Conservation (phyloP, 2,329 filamentous ascomycete genomes). For the Ophiostoma pallidulum region DNA sequence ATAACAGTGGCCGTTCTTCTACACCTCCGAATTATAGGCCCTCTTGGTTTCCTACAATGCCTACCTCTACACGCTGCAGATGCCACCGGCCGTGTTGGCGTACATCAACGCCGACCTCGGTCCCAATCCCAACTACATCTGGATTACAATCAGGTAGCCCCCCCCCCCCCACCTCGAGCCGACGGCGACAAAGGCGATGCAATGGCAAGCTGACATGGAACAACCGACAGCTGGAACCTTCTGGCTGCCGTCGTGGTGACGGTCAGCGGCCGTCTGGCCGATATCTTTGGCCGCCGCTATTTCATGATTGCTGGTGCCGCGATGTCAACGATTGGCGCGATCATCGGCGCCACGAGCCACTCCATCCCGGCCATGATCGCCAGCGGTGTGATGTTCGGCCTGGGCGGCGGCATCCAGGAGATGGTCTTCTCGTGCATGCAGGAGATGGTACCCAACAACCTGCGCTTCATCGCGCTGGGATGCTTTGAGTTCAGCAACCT, state of each 20-base stretch:
- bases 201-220: no score
- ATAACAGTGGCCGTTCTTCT: no score
- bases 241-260: constrained; percentile 17
- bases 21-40: no score
- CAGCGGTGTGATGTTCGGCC: neutral
- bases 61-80: constrained; percentile 18
- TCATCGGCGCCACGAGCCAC: neutral
- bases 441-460: constrained; percentile 1
- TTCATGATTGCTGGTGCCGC: neutral
- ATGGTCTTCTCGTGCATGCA: constrained; percentile 25
- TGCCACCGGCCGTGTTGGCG: constrained; percentile 22
- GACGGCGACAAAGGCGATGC: no score
- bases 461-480: neutral
- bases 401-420: neutral
- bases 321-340: neutral
- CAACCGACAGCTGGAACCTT: constrained; percentile 19
- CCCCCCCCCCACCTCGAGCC: no score
- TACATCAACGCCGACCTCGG: constrained; percentile 27
- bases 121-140: constrained; percentile 24
- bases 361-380: neutral
- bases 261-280: constrained; percentile 11
- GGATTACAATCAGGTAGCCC: constrained; percentile 21
- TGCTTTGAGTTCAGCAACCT: neutral
- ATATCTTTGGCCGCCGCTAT: constrained; percentile 1
- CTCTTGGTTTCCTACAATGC: neutral